Conservation (phyloP, 1,284 basidiomycete species). For the Fistulinella cinereoalba region DNA sequence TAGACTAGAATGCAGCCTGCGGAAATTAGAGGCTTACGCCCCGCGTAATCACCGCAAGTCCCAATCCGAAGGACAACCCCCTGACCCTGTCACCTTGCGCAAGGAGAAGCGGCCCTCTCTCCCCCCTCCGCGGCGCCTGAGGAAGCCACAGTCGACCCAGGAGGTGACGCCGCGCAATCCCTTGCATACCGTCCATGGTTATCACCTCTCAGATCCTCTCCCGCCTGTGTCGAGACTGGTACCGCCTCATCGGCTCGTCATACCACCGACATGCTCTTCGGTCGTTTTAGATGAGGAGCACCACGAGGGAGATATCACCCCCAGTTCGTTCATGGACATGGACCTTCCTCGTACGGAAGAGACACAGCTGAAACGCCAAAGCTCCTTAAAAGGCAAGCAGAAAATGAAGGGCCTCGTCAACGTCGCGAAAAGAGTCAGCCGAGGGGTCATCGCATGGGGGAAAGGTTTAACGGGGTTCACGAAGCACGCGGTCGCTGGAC, state of each 20-base stretch:
- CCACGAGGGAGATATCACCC: slow-evolving; percentile 7
- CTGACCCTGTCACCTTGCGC: not conserved
- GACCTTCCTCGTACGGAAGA: slow-evolving; percentile 20
- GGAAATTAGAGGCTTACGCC: slow-evolving; percentile 28
- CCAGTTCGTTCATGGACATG: slow-evolving; percentile 35
- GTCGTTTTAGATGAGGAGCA: slow-evolving; percentile 1
- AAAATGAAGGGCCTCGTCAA: slow-evolving; percentile 20
- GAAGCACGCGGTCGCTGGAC: slow-evolving; percentile 6
- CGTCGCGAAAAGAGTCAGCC: slow-evolving; percentile 27
- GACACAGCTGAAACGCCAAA: slow-evolving; percentile 8
- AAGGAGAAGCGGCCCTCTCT: slow-evolving; percentile 22
- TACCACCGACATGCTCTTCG: not conserved
- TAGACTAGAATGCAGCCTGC: slow-evolving; percentile 30
- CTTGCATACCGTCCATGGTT: slow-evolving; percentile 1
- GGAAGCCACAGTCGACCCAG: slow-evolving; percentile 13
- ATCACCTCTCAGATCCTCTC: slow-evolving; percentile 5
- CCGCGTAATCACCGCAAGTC: slow-evolving; percentile 28
- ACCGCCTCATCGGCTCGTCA: not conserved
- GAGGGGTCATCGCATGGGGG: slow-evolving; percentile 31
- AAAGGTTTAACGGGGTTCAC: slow-evolving; percentile 23
- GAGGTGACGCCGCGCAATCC: not conserved
- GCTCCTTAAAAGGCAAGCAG: slow-evolving; percentile 12
- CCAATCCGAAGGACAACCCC: slow-evolving; percentile 20
- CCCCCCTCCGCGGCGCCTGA: slow-evolving; percentile 16
- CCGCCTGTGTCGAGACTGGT: slow-evolving; percentile 5